A percentile compares a stretch with the other conserved stretches of the same genome.
Conservation (phyloP, 352 stramenopile species). For the Thalassiosira gravida region DNA sequence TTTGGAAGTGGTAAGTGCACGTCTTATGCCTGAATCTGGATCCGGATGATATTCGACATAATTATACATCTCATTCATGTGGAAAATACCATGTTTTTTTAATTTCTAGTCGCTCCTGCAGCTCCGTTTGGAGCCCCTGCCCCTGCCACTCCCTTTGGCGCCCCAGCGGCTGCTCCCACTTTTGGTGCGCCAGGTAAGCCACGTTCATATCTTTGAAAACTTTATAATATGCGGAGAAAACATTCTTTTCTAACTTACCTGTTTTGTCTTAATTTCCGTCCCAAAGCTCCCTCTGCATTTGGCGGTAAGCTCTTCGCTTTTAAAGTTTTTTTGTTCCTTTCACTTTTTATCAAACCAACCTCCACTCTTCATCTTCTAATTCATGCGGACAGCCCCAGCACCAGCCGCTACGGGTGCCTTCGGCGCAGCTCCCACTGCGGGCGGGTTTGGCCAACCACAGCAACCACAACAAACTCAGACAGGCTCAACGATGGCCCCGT, state of each 20-base stretch:
- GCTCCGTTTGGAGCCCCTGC: constrained; percentile 51
- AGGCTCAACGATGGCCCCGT: constrained; percentile 69
- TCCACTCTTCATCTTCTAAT: background rate
- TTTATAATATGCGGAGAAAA: too few relatives aligned
- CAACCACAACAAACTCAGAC: constrained; percentile 20
- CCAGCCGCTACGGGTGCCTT: constrained; percentile 21
- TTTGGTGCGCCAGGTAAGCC: constrained; percentile 21
- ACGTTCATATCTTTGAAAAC: too few relatives aligned
- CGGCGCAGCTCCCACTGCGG: constrained; percentile 18
- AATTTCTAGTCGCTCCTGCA: constrained; percentile 50
- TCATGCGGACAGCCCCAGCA: background rate
- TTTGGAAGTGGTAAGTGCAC: constrained; percentile 14
- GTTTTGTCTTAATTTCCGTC: too few relatives aligned
- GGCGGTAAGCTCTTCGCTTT: constrained; percentile 6
- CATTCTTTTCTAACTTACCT: too few relatives aligned
- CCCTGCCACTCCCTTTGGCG: constrained; percentile 22
- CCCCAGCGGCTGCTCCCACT: constrained; percentile 21
- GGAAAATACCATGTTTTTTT: background rate
- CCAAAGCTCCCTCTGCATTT: constrained; percentile 22
- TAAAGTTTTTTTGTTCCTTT: background rate
- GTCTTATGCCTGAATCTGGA: background rate
- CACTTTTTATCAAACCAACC: background rate
- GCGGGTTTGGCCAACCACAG: constrained; percentile 17
- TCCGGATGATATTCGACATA: too few relatives aligned
- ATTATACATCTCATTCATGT: too few relatives aligned